phyloP scores from a whole-genome alignment of 1,139 yeast species.

The Suhomyces maxii region DNA sequence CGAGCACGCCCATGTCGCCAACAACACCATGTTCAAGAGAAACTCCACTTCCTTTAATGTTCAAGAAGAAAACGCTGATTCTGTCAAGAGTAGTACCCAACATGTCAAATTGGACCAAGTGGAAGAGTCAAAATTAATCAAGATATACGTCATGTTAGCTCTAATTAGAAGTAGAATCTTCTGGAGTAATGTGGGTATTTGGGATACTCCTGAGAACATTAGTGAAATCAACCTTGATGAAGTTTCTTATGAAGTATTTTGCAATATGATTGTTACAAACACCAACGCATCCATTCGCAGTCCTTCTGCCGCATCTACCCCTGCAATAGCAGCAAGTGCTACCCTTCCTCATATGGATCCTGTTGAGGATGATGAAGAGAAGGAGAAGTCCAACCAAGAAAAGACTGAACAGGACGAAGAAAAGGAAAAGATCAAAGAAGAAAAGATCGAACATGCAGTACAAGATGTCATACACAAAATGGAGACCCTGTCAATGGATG shows the following conservation, averaged over 20 bases:
- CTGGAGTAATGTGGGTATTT: conserved; percentile 81
- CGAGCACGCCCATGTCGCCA: conserved; percentile 18
- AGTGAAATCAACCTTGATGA: conserved; percentile 22
- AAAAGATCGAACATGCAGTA: conserved; percentile 8
- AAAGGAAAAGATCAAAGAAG: neutral
- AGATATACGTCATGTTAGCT: conserved; percentile 25
- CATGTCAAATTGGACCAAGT: conserved; percentile 14
- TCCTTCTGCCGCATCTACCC: conserved; percentile 10
- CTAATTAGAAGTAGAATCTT: conserved; percentile 52
- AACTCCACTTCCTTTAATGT: conserved; percentile 12
- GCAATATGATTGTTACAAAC: conserved; percentile 10
- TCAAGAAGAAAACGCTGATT: conserved; percentile 7
- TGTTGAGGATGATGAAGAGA: neutral
- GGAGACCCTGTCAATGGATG: conserved; percentile 9
- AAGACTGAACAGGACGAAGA: neutral
- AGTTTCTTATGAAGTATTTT: conserved; percentile 15
- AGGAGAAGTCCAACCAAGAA: neutral
- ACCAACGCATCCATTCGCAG: conserved; percentile 6
- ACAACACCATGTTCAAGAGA: conserved; percentile 20
- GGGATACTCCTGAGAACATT: conserved; percentile 46
- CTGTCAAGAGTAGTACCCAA: conserved; percentile 13
- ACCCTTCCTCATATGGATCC: conserved; percentile 1
- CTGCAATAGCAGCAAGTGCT: conserved; percentile 8
- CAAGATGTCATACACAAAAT: conserved; percentile 12
- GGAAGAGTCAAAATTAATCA: conserved; percentile 24